Conservation (phyloP, 164 flowering plant species). For the Magnolia sinica region DNA sequence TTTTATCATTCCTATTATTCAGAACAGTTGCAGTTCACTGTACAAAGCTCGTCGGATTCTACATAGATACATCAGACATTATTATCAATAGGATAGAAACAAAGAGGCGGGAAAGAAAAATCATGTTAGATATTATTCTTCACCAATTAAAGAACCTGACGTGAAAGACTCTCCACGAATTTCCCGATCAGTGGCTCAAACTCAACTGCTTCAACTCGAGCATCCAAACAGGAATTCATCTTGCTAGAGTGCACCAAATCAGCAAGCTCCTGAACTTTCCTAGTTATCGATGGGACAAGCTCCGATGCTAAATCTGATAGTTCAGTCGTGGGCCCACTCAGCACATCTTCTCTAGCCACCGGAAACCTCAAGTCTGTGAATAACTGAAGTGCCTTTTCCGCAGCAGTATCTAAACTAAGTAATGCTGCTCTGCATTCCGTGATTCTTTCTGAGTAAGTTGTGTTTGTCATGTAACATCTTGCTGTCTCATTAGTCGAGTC, state of each 20-base stretch:
- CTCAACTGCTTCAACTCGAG: conserved; percentile 13
- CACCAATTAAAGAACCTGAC: conserved; percentile 26
- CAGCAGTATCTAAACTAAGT: conserved; percentile 37
- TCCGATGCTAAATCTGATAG: conserved; percentile 32
- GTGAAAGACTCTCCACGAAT: conserved; percentile 29
- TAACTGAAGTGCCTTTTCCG: conserved; percentile 34
- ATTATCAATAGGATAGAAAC: neutral
- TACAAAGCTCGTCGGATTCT: neutral
- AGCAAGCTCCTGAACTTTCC: conserved; percentile 38
- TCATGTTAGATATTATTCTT: conserved; percentile 16
- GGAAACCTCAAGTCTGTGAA: conserved; percentile 27
- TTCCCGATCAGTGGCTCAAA: conserved; percentile 31
- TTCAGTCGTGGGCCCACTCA: conserved; percentile 16
- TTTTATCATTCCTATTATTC: neutral
- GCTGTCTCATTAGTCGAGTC: conserved; percentile 9
- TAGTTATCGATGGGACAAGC: conserved; percentile 35
- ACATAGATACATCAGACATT: no score
- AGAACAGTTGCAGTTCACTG: neutral
- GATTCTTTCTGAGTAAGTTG: conserved; percentile 14
- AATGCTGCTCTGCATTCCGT: conserved; percentile 41
- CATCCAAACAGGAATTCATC: conserved; percentile 2
- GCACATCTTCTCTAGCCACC: conserved; percentile 17
- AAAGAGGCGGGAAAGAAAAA: neutral
- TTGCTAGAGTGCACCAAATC: conserved; percentile 21
- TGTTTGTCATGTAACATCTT: neutral